Base-by-base conservation (phyloP, 2,329 filamentous ascomycete species). In the Dothidotthia symphoricarpi region DNA sequence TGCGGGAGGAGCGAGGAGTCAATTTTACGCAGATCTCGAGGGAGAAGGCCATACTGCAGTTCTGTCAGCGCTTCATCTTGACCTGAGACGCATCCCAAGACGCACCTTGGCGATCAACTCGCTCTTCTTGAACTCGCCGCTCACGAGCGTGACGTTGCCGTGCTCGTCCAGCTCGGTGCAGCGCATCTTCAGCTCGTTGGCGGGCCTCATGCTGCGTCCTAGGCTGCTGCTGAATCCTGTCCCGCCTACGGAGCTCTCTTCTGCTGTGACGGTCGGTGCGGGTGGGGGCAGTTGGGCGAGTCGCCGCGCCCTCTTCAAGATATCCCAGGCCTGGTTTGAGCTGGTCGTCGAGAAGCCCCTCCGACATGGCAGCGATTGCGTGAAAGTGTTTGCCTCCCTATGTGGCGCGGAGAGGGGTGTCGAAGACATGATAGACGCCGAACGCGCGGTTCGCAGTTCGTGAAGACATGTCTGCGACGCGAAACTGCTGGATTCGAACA, bases 61-160 rank as follows among this genome's bases (percentile, higher is more conserved):
- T 14, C 9, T 19, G 32, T 61, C 28, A 54, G 47, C 34, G 22
- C 30, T 36, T 13, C 25, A 12, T 10, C 25, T 31, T 31, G 14
- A 14, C 1, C 6, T 3, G 1, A 13, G 14, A 1, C 9, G 2
- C 4, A 10, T 15, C 32, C 11, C 12, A 1, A 28, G 24, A 22
- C 34, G 35, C 68, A 90, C 87, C 77, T 93, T 96, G 36, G 90
- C 89, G 66, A 96, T 97, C 31, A 98, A 75, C 71, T 98, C 93
- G 58, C 83, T 93, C 76, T 98, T 98, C 71, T 93, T 94, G 69
- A 96, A 97, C 67, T 97, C 93, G 42, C 89, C 88, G 62, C 94
- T 94, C 14, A 95, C 86, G 41, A 97, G 74, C 14, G 91, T 94
- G 16, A 96, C 89, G 55, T 94, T 86, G 27, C 93, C 93, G 59